These are phyloP conservation scores for Phytophthora citricola DNA, from an alignment of 352 stramenopile species.

Conservation along the genomic window DNA sequence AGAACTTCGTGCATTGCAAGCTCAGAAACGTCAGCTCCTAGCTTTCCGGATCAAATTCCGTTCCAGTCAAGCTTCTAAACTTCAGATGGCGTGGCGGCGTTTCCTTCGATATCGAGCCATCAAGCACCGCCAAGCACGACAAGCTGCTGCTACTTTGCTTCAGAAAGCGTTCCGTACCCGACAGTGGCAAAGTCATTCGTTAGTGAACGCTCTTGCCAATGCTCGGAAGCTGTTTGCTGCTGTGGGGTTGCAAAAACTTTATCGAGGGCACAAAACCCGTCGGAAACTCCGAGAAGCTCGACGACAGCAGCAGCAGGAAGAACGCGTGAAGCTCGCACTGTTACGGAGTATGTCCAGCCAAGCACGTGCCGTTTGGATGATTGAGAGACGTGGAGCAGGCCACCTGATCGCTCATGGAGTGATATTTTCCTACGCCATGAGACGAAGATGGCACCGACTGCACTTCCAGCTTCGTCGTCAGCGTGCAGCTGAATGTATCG, in stretches of 20 bases:
- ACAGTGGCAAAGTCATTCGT: slow-evolving; percentile 43
- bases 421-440: slow-evolving; percentile 55
- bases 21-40: slow-evolving; percentile 44
- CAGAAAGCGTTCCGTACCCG: slow-evolving; percentile 47
- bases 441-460: slow-evolving; percentile 38
- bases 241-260: slow-evolving; percentile 51
- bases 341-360: slow-evolving; percentile 46
- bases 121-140: slow-evolving; percentile 30
- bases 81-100: slow-evolving; percentile 60
- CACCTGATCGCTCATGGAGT: slow-evolving; percentile 51
- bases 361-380: slow-evolving; percentile 50
- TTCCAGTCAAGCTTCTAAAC: slow-evolving; percentile 46
- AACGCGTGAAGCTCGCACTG: slow-evolving; percentile 41
- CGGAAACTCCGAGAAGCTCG: slow-evolving; percentile 13
- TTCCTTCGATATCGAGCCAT: slow-evolving; percentile 35
- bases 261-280: slow-evolving; percentile 44
- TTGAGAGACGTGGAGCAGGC: slow-evolving; percentile 52
- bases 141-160: slow-evolving; percentile 37
- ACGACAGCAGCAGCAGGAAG: slow-evolving; percentile 32
- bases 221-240: slow-evolving; percentile 38
- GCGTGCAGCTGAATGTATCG: slow-evolving; percentile 23
- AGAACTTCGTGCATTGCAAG: slow-evolving; percentile 31
- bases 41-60: slow-evolving; percentile 53
- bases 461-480: slow-evolving; percentile 29
- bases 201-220: slow-evolving; percentile 49